phyloP scores from a whole-genome alignment of 805 yeast species.

The Tetrapisispora nanseiensis region DNA sequence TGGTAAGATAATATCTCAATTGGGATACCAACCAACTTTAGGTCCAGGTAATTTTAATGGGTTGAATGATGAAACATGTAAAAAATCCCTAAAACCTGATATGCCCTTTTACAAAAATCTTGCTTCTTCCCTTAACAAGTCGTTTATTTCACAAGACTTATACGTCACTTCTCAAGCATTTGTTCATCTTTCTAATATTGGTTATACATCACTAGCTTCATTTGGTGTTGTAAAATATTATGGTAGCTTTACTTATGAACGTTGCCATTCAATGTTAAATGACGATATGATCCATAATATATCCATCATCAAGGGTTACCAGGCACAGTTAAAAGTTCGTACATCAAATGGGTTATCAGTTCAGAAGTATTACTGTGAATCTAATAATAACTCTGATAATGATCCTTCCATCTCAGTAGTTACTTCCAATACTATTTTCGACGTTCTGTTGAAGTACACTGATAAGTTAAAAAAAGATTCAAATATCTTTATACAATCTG shows the following conservation, averaged over 20 bases:
- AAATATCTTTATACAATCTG: conserved; percentile 88
- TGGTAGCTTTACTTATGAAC: conserved; percentile 52
- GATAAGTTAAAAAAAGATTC: conserved; percentile 51
- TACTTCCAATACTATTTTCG: conserved; percentile 51
- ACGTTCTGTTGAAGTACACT: conserved; percentile 68
- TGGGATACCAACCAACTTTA: conserved; percentile 64
- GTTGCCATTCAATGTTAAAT: conserved; percentile 60
- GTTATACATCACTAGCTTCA: conserved; percentile 49
- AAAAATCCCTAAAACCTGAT: conserved; percentile 47
- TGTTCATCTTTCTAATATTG: conserved; percentile 68
- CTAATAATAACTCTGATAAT: conserved; percentile 33
- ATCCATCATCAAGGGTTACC: conserved; percentile 52
- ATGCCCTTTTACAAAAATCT: conserved; percentile 52
- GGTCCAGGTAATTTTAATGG: conserved; percentile 66
- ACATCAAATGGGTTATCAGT: conserved; percentile 84
- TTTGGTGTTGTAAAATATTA: conserved; percentile 65
- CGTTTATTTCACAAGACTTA: conserved; percentile 67
- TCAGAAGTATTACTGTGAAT: conserved; percentile 58
- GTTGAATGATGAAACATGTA: conserved; percentile 34
- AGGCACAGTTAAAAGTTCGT: conserved; percentile 74
- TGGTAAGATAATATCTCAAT: conserved; percentile 67
- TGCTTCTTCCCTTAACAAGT: conserved; percentile 44
- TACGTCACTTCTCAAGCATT: conserved; percentile 56
- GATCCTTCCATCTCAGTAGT: conserved; percentile 69
- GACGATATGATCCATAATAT: conserved; percentile 50